These are phyloP conservation scores for Carallia brachiata DNA, from an alignment of 345 rosid genomes.

Conservation along the genomic window DNA sequence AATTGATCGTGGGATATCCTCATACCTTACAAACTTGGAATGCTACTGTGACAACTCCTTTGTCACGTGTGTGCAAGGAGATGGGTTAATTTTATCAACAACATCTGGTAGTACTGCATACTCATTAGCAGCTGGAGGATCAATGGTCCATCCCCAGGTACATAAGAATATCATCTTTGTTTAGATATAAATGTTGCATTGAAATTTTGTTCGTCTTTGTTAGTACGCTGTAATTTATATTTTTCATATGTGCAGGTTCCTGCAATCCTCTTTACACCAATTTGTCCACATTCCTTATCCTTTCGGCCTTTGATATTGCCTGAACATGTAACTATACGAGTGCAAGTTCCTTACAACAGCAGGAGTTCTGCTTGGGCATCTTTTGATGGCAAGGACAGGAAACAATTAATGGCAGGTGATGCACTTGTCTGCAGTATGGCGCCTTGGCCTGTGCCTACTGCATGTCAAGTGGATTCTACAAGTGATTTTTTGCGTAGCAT, in stretches of 20 bases:
- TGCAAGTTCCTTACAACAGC: slow-evolving; percentile 89
- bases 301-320: slow-evolving; percentile 97
- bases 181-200: not conserved
- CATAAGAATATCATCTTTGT: not conserved
- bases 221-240: not conserved
- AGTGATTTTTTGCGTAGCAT: slow-evolving; percentile 84
- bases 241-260: slow-evolving; percentile 67
- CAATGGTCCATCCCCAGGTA: slow-evolving; percentile 99
- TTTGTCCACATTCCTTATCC: slow-evolving; percentile 95
- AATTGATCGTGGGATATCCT: slow-evolving; percentile 93
- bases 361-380: slow-evolving; percentile 94
- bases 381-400: slow-evolving; percentile 93
- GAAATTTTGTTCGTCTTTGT: not conserved
- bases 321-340: slow-evolving; percentile 81
- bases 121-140: slow-evolving; percentile 98
- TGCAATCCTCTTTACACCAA: slow-evolving; percentile 92
- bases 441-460: slow-evolving; percentile 96
- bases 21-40: slow-evolving; percentile 93
- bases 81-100: slow-evolving; percentile 87
- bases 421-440: slow-evolving; percentile 98
- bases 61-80: slow-evolving; percentile 98
- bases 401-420: slow-evolving; percentile 76
- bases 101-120: slow-evolving; percentile 99
- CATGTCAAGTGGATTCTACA: slow-evolving; percentile 85
- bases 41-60: slow-evolving; percentile 93